Conservation (phyloP, 345 rosid genomes). For the Ailanthus altissimus region DNA sequence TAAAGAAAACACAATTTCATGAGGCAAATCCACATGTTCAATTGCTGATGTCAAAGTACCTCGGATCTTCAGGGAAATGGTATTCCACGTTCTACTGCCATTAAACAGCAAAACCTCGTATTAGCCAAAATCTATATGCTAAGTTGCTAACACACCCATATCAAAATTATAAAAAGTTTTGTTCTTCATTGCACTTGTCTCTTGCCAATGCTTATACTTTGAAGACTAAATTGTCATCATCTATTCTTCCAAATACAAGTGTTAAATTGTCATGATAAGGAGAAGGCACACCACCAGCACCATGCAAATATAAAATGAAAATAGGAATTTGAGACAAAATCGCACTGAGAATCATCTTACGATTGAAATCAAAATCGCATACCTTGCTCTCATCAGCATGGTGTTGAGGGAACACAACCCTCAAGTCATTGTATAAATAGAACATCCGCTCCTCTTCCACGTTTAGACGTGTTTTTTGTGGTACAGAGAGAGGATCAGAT, state of each 20-base stretch:
- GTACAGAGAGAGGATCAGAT: constrained; percentile 41
- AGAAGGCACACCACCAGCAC: neutral
- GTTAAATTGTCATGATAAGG: no score
- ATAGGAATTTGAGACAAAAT: neutral
- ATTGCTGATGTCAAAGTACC: constrained; percentile 71
- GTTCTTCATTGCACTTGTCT: neutral
- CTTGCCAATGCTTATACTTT: no score
- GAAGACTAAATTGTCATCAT: no score
- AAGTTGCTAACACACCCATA: neutral
- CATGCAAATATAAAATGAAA: neutral
- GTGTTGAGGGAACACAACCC: constrained; percentile 90
- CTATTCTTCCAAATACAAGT: no score
- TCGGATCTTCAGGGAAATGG: constrained; percentile 85
- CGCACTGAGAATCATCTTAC: neutral
- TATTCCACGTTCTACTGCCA: constrained; percentile 84
- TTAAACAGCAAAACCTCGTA: constrained; percentile 12
- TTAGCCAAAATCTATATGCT: neutral
- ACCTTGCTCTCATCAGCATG: constrained; percentile 98
- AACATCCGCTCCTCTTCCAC: constrained; percentile 63
- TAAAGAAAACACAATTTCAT: constrained; percentile 6
- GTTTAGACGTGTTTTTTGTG: constrained; percentile 38
- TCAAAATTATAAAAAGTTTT: neutral
- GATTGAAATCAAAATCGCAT: constrained; percentile 25
- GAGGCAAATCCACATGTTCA: constrained; percentile 29
- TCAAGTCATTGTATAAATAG: constrained; percentile 81